Percentiles rank a stretch among this genome's conserved stretches.
Evolutionary conservation across 495 filamentous ascomycete genomes (phyloP).

Genomic region (Penicillium silybi): DNA sequence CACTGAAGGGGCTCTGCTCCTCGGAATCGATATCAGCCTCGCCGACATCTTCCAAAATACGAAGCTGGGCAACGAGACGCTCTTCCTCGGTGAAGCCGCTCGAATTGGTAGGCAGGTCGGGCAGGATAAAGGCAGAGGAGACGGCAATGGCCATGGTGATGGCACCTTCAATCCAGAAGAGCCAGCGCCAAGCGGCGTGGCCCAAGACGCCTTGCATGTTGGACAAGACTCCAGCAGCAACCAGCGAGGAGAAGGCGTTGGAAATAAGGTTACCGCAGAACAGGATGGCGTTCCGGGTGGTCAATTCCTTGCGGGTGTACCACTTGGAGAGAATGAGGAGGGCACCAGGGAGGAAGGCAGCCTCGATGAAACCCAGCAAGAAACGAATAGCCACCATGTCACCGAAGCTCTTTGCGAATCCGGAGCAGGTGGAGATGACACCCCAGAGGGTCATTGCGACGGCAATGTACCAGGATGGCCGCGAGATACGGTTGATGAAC

Average conservation of each 20-base stretch:
- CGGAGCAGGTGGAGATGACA: conserved; percentile 56
- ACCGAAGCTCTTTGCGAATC: conserved; percentile 48
- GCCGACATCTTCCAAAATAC: conserved; percentile 75
- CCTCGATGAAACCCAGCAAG: conserved; percentile 60
- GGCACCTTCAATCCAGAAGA: conserved; percentile 53
- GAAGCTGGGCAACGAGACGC: conserved; percentile 59
- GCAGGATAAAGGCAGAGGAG: conserved; percentile 56
- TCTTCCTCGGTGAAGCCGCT: conserved; percentile 66
- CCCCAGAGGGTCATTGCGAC: conserved; percentile 64
- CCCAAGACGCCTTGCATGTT: conserved; percentile 41
- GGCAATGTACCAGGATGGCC: conserved; percentile 61
- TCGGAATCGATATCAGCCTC: conserved; percentile 61
- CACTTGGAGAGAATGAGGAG: conserved; percentile 45
- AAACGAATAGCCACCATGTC: conserved; percentile 62
- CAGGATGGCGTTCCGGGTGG: conserved; percentile 40
- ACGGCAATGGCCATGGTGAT: conserved; percentile 31
- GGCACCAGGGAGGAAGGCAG: conserved; percentile 41
- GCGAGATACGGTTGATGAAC: conserved; percentile 40
- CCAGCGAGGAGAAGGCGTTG: conserved; percentile 62
- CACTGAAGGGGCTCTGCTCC: conserved; percentile 59
- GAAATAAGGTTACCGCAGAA: conserved; percentile 47
- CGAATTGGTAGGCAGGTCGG: conserved; percentile 72
- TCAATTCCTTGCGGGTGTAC: conserved; percentile 44
- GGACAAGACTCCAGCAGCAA: conserved; percentile 44
- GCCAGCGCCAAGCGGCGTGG: conserved; percentile 58